Conservation (phyloP, 2,329 filamentous ascomycete genomes). For the Colletotrichum sidae region DNA sequence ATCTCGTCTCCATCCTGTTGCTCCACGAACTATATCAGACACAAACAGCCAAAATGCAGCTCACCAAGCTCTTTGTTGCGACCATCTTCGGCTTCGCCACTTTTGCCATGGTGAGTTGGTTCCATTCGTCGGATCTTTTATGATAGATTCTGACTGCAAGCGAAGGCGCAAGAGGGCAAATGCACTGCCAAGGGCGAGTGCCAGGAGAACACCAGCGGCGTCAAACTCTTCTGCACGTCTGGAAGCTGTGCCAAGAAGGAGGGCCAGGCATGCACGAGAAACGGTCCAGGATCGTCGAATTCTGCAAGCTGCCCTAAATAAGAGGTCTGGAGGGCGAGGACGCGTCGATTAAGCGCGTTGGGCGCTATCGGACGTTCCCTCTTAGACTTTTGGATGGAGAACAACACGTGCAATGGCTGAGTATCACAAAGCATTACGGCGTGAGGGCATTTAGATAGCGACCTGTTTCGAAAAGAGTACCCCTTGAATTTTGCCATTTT, state of each 20-base stretch:
- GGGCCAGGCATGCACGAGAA: conserved; percentile 15
- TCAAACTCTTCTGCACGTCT: conserved; percentile 8
- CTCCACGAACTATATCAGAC: neutral
- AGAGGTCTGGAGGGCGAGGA: neutral
- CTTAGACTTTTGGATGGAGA: no score
- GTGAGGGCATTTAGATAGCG: no score
- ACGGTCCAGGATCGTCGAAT: conserved; percentile 19
- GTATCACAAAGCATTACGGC: no score
- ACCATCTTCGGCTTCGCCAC: conserved; percentile 8
- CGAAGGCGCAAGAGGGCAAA: conserved; percentile 21
- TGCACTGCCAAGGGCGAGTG: conserved; percentile 19
- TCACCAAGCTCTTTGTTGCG: conserved; percentile 3
- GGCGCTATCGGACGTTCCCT: no score
- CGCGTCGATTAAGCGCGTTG: no score
- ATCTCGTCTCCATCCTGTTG: no score
- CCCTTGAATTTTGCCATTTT: no score
- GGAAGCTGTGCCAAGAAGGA: conserved; percentile 14
- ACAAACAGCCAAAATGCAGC: neutral
- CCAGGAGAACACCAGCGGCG: conserved; percentile 14
- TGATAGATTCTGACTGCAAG: neutral
- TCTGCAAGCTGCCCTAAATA: conserved; percentile 5
- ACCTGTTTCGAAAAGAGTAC: no score
- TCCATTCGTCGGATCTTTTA: neutral
- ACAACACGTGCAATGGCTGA: no score
- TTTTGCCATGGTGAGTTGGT: conserved; percentile 1